phyloP scores from a whole-genome alignment of 805 yeast genomes.

The Kodamaea kakaduensis region DNA sequence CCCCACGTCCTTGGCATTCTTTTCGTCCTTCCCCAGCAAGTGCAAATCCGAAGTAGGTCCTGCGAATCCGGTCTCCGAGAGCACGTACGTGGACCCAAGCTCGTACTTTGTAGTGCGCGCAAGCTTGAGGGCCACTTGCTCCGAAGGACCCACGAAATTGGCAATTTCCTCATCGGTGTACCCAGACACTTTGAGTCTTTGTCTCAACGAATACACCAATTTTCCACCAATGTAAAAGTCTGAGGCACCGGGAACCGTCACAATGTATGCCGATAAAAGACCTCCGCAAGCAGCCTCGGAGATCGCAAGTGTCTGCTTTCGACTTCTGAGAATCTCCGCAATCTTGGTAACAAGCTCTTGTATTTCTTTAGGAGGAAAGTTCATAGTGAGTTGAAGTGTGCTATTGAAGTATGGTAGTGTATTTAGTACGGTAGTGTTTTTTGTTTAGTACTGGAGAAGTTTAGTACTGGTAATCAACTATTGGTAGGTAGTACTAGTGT shows the following conservation, averaged over 20 bases:
- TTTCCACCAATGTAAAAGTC: conserved; percentile 81
- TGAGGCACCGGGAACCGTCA: conserved; percentile 83
- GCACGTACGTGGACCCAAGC: conserved; percentile 75
- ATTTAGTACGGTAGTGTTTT: too few species aligned
- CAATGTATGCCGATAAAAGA: conserved; percentile 70
- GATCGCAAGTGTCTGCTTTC: conserved; percentile 66
- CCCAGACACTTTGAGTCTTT: conserved; percentile 70
- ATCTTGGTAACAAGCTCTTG: conserved; percentile 50
- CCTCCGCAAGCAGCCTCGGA: conserved; percentile 94
- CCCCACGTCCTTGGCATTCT: conserved; percentile 46
- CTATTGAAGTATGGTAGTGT: too few species aligned
- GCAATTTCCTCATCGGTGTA: conserved; percentile 71
- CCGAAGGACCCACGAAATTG: conserved; percentile 78
- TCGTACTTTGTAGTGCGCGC: conserved; percentile 79
- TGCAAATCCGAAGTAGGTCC: conserved; percentile 58
- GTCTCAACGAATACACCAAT: conserved; percentile 70
- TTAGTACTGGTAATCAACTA: too few species aligned
- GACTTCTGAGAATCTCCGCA: conserved; percentile 48
- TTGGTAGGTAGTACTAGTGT: too few species aligned
- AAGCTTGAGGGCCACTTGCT: conserved; percentile 65
- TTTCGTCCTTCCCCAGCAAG: conserved; percentile 21
- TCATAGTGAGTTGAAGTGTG: conserved; percentile 14
- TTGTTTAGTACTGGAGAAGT: too few species aligned
- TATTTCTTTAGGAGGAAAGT: conserved; percentile 62
- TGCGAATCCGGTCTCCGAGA: conserved; percentile 86